These are phyloP conservation scores for Ottelia alismoides DNA, from an alignment of 106 monocot genomes.

Conservation along the genomic window DNA sequence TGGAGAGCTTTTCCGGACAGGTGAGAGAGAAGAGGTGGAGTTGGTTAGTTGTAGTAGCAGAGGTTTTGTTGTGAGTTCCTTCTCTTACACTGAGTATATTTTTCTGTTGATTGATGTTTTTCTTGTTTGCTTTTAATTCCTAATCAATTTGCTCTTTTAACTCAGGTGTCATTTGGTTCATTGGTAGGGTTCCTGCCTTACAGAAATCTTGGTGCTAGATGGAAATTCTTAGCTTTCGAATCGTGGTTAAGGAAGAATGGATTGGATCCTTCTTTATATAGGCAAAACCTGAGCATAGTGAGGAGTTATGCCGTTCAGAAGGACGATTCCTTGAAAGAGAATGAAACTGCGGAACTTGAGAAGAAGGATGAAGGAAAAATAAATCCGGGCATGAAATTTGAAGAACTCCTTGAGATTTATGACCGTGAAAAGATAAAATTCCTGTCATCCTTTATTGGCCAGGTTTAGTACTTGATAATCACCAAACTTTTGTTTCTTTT, in stretches of 20 bases:
- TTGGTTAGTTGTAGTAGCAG: conserved; percentile 75
- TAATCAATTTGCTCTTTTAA: neutral
- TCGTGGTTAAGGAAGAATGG: conserved; percentile 89
- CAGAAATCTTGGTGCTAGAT: conserved; percentile 71
- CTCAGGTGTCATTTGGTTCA: conserved; percentile 79
- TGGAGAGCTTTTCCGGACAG: conserved; percentile 31
- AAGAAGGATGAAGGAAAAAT: conserved; percentile 14
- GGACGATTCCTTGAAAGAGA: conserved; percentile 14
- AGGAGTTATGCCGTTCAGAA: conserved; percentile 37
- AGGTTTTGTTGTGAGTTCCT: conserved; percentile 78
- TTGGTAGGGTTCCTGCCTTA: conserved; percentile 88
- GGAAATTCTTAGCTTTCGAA: conserved; percentile 94
- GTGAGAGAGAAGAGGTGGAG: conserved; percentile 70
- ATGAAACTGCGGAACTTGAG: conserved; percentile 11
- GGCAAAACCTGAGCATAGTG: conserved; percentile 49
- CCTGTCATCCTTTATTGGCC: conserved; percentile 90
- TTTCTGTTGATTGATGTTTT: neutral
- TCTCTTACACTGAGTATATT: too few species aligned
- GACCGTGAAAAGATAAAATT: conserved; percentile 76
- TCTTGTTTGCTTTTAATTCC: conserved; percentile 2
- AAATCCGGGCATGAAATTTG: conserved; percentile 39
- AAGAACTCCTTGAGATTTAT: conserved; percentile 61
- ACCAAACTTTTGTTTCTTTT: neutral
- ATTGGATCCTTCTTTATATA: conserved; percentile 53
- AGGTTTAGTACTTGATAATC: conserved; percentile 32